Conservation (phyloP, 2,329 filamentous ascomycete species). For the Phoma sp. region DNA sequence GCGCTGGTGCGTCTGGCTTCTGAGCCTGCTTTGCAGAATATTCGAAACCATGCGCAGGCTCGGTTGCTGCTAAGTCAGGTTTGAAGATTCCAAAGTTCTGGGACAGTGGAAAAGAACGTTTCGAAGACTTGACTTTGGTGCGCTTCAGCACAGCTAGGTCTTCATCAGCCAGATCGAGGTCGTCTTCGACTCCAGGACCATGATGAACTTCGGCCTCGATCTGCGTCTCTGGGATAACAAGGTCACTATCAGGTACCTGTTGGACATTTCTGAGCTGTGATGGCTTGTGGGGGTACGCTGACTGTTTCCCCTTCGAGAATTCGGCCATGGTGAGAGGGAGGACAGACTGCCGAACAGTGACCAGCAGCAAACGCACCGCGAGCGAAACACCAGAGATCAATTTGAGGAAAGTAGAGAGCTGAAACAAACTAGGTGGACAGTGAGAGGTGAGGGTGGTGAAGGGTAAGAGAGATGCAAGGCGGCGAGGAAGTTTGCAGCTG, state of each 20-base stretch:
- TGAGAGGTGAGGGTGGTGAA: neutral
- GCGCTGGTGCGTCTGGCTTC: neutral
- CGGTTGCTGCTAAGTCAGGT: neutral
- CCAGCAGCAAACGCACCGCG: neutral
- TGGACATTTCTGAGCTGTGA: conserved; percentile 33
- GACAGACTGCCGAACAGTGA: neutral
- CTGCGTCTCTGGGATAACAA: conserved; percentile 30
- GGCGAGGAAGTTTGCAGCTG: conserved; percentile 16
- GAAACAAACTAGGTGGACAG: too few relatives aligned
- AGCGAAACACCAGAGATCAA: neutral
- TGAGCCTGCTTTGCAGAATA: neutral
- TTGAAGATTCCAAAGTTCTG: neutral
- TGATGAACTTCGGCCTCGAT: neutral
- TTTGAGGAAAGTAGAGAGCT: neutral
- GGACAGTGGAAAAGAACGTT: neutral
- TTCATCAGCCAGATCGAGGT: neutral
- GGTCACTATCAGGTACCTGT: conserved; percentile 31
- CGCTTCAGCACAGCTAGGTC: too few relatives aligned
- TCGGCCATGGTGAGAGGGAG: conserved; percentile 23
- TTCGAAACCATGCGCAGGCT: neutral
- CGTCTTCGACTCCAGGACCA: neutral
- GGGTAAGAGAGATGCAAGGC: neutral
- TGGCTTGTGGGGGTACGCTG: conserved; percentile 9
- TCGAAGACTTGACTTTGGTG: too few relatives aligned
- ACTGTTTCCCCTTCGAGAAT: conserved; percentile 13